Conservation (phyloP, 2,329 filamentous ascomycete genomes). For the Biscogniauxia sp. region DNA sequence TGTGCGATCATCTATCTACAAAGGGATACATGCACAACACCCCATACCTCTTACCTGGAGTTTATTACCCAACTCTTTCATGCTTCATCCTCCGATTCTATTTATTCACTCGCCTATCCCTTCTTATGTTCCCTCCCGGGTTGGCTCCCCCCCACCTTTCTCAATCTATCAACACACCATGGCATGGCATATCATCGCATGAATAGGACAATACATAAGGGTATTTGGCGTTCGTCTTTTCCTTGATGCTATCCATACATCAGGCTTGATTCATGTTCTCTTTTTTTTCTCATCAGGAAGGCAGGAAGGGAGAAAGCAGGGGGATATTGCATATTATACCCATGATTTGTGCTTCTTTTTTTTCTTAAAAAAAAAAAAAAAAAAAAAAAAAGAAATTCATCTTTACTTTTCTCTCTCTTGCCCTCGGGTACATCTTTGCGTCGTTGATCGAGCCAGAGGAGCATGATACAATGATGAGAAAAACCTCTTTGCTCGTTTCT, state of each 20-base stretch:
- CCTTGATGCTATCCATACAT: not conserved
- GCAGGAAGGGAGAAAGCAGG: not conserved
- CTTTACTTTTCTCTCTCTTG: not conserved
- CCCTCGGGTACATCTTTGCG: no score
- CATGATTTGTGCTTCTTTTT: not conserved
- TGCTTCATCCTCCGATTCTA: not conserved
- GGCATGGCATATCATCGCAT: not conserved
- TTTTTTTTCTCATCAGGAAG: not conserved
- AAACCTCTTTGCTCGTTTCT: no score
- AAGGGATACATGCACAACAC: not conserved
- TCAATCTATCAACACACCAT: no score
- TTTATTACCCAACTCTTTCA: not conserved
- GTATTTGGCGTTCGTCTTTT: not conserved
- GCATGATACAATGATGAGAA: no score
- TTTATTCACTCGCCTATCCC: not conserved
- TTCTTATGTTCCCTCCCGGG: not conserved
- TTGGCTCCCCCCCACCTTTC: not conserved
- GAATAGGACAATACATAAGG: not conserved
- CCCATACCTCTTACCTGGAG: not conserved
- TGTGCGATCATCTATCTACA: not conserved
- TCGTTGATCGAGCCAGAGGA: no score
- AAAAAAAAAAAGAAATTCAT: no score
- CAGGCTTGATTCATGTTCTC: not conserved
- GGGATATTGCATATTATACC: not conserved
- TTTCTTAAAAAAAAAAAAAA: no score